Evolutionary conservation across 768 basidiomycete genomes (phyloP), one percentile per base, ranked within the genome.

Genomic region (Lepiota venenata): DNA sequence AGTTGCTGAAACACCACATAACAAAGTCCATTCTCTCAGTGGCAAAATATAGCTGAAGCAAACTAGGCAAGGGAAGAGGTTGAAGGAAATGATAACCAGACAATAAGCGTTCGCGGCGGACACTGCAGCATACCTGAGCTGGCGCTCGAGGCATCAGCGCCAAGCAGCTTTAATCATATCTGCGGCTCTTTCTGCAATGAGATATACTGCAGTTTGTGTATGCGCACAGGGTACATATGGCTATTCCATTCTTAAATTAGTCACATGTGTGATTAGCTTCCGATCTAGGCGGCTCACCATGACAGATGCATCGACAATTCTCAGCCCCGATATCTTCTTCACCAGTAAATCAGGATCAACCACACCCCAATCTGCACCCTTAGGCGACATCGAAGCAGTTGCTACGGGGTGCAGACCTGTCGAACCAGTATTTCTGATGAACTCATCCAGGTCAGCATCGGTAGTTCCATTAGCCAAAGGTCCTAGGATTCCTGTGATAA

Each of bases 251-350:
- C 10, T 15, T 39, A 37, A n/a, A 25, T 14, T 15, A 39, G 35
- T 29, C n/a, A n/a, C n/a, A 14, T 46, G 3, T 14, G n/a, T n/a
- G 10, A 8, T 11, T 11, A 32, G 9, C 3, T 32, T 32, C 32
- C 32, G 10, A 29, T 8, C 6, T 2, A 32, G 8, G 4, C 32
- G 10, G 60, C 68, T 56, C 49, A 71, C 73, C 55, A 69, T 55
- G 51, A 65, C 64, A 20, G 70, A 71, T 5, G 69, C 69, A 62
- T 76, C 72, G 10, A 76, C 69, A 27, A 76, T 57, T 7, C 74
- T 63, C 50, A 76, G 45, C 4, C 70, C 73, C 2, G 35, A 38
- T 0, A 66, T 61, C 1, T 66, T 66, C 51, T 75, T 74, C 5
- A 76, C 69, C 21, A 45, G 57, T 42, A 77, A 58, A 56, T 72